phyloP scores from a whole-genome alignment of 345 rosid species.

The Brassica nigra region DNA sequence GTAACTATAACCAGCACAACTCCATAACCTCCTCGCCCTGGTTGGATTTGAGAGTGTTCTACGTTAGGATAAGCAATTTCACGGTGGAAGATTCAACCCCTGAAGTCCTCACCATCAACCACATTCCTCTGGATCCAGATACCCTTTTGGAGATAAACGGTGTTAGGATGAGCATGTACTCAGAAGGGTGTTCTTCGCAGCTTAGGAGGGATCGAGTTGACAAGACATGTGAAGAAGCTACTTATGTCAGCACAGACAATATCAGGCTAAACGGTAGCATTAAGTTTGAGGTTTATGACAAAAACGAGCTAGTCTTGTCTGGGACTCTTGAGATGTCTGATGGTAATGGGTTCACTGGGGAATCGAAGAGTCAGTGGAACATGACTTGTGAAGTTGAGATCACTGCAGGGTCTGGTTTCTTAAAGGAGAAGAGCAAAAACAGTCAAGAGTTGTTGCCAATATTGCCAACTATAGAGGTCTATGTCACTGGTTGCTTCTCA shows the following conservation, averaged over 20 bases:
- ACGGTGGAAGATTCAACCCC: slow-evolving; percentile 68
- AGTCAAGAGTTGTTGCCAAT: slow-evolving; percentile 49
- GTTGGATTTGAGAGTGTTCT: slow-evolving; percentile 83
- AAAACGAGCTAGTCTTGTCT: slow-evolving; percentile 59
- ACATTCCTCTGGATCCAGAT: slow-evolving; percentile 69
- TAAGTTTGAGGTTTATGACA: slow-evolving; percentile 72
- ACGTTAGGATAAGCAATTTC: slow-evolving; percentile 71
- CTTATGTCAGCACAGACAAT: slow-evolving; percentile 80
- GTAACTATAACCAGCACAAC: slow-evolving; percentile 38
- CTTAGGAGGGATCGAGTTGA: slow-evolving; percentile 82
- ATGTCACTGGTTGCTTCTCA: slow-evolving; percentile 77
- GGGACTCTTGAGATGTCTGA: slow-evolving; percentile 63
- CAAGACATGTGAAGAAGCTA: slow-evolving; percentile 73
- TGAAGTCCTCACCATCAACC: slow-evolving; percentile 61
- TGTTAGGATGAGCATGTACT: slow-evolving; percentile 54
- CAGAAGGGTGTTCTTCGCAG: slow-evolving; percentile 59
- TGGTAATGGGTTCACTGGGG: slow-evolving; percentile 49
- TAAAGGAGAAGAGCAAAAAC: slow-evolving; percentile 53
- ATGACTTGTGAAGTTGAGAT: slow-evolving; percentile 69
- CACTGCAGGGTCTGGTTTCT: slow-evolving; percentile 49
- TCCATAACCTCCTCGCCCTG: slow-evolving; percentile 56
- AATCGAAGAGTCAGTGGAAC: slow-evolving; percentile 58
- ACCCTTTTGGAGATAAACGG: slow-evolving; percentile 81
- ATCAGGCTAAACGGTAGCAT: slow-evolving; percentile 70
- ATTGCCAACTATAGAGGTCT: slow-evolving; percentile 73